Evolutionary conservation across 2,329 filamentous ascomycete genomes (phyloP).

Genomic region (Fusarium pseudoanthophilum): DNA sequence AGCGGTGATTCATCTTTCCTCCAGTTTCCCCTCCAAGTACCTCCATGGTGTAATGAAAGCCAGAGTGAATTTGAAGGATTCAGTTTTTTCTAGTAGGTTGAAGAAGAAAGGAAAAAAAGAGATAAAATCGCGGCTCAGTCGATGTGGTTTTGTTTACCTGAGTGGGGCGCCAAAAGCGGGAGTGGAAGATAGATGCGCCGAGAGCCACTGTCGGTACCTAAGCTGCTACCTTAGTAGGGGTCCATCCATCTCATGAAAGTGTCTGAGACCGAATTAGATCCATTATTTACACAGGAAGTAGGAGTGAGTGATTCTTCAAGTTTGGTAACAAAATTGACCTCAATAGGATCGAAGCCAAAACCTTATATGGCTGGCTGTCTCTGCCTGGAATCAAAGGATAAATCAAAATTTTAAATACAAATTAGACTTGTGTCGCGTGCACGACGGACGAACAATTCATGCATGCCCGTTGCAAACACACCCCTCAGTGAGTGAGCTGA

Average conservation of each 20-base stretch:
- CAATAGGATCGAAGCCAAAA: not conserved
- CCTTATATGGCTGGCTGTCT: not conserved
- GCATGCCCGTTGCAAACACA: not conserved
- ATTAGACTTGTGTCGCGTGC: constrained; percentile 31
- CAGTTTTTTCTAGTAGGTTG: constrained; percentile 58
- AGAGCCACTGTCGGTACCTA: not conserved
- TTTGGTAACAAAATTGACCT: not conserved
- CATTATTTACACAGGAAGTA: no score
- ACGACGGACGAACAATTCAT: constrained; percentile 11
- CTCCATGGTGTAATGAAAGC: constrained; percentile 65
- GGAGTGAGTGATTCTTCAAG: not conserved
- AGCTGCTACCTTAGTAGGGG: not conserved
- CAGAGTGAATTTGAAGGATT: constrained; percentile 77
- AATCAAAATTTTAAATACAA: not conserved
- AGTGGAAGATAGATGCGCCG: constrained; percentile 46
- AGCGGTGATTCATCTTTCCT: constrained; percentile 67
- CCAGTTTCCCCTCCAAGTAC: constrained; percentile 76
- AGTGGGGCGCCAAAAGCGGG: constrained; percentile 8
- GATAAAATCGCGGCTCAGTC: constrained; percentile 6
- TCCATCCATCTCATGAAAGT: not conserved
- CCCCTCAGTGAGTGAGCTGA: constrained; percentile 8
- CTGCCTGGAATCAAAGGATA: not conserved
- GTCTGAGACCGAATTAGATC: not conserved
- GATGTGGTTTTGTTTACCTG: constrained; percentile 29
- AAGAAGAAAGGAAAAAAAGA: constrained; percentile 46